These are phyloP conservation scores for Yamadazyma friedrichii DNA, from an alignment of 1,139 yeast species.

Conservation along the genomic window DNA sequence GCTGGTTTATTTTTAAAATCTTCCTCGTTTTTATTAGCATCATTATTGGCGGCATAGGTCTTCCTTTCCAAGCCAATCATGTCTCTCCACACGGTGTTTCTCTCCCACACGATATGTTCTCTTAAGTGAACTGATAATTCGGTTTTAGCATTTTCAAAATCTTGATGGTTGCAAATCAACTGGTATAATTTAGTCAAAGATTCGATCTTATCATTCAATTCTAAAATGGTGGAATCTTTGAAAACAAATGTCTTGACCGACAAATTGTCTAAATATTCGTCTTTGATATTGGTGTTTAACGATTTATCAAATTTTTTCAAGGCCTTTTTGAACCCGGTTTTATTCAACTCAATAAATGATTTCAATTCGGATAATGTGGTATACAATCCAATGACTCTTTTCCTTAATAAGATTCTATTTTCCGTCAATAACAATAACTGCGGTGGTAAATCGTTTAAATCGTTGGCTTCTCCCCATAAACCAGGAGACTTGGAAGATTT, in stretches of 20 bases:
- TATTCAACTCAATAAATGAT: constrained; percentile 64
- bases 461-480: constrained; percentile 31
- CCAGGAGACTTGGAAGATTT: constrained; percentile 39
- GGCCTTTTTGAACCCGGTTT: constrained; percentile 67
- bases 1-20: constrained; percentile 5
- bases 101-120: constrained; percentile 75
- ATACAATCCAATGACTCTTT: constrained; percentile 54
- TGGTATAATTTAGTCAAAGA: constrained; percentile 39
- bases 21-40: constrained; percentile 10
- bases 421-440: constrained; percentile 42
- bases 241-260: constrained; percentile 36
- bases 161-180: constrained; percentile 42
- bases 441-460: constrained; percentile 30
- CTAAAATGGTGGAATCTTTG: constrained; percentile 37
- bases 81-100: constrained; percentile 73
- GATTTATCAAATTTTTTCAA: constrained; percentile 71
- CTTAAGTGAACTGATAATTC: constrained; percentile 62
- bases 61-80: constrained; percentile 86
- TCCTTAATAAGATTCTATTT: constrained; percentile 52
- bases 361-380: constrained; percentile 64
- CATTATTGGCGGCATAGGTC: constrained; percentile 35
- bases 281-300: constrained; percentile 42
- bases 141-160: constrained; percentile 40
- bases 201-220: constrained; percentile 43
- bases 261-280: constrained; percentile 32